Evolutionary conservation across 2,329 filamentous ascomycete species (phyloP), one percentile per base, ranked within the genome.

Genomic region (Colletotrichum eleusines): DNA sequence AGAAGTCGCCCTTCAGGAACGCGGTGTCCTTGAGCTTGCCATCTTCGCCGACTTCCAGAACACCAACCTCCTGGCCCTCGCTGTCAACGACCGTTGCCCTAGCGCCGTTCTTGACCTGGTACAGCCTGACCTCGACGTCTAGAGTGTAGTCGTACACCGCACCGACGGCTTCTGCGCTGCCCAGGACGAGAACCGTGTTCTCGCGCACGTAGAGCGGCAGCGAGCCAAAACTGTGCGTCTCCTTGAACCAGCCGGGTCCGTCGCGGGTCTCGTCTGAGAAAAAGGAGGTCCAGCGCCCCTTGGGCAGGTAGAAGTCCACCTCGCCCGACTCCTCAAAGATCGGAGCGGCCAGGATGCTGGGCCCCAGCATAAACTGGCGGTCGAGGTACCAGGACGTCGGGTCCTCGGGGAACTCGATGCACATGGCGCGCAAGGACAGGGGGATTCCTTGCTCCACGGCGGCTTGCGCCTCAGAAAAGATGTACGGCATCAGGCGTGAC

Each of bases 281-380:
- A 77, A 81, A 82, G 18, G 80, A 81, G 35, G 85, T 84, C 86
- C 86, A 84, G 75, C 76, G 78, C 63, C 86, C 81, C 75, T 77
- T 74, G 73, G 87, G 81, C 20, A 91, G 81, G 77, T 94, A 94
- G 77, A 92, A 91, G 66, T 91, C 87, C 0, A 90, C 90, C 44
- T 86, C 85, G 0, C 89, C 90, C 1, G 84, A 84, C 76, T 92
- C 88, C 14, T 87, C 85, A 72, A 91, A 92, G 2, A 92, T 82
- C 1, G 90, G 90, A 1, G 89, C 89, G 6, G 89, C 88, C 9
- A 94, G 80, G 42, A 94, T 78, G 61, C 84, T 85, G 20, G 85
- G 84, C 2, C 92, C 92, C n/a, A 94, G 82, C 88, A 94, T 91
- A 79, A 92, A 94, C 77, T 93, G 89, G 40, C 89, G 87, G 78